Conservation (phyloP, 2,329 filamentous ascomycete species). For the Penicillium sp. region DNA sequence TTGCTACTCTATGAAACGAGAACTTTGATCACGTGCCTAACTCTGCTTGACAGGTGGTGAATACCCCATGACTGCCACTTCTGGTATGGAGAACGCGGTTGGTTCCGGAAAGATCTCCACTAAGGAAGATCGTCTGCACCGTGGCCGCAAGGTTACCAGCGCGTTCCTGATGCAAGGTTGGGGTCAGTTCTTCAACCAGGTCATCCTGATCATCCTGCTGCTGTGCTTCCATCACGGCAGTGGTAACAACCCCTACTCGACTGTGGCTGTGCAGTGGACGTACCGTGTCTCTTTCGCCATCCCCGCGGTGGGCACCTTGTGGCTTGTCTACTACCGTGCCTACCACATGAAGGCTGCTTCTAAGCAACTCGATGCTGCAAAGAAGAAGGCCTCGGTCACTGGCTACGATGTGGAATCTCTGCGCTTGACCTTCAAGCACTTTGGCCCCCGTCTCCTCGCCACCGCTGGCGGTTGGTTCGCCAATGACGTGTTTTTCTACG, state of each 20-base stretch:
- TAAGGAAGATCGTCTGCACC: conserved; percentile 86
- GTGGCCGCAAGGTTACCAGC: conserved; percentile 89
- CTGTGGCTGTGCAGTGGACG: conserved; percentile 74
- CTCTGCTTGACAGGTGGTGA: conserved; percentile 66
- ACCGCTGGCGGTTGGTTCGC: conserved; percentile 88
- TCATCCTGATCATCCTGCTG: conserved; percentile 76
- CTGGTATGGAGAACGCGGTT: conserved; percentile 86
- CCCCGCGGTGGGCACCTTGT: conserved; percentile 81
- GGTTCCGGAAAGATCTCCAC: conserved; percentile 83
- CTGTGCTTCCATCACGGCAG: conserved; percentile 80
- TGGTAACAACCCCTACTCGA: conserved; percentile 70
- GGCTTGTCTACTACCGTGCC: conserved; percentile 92
- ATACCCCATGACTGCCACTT: conserved; percentile 94
- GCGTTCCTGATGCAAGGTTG: conserved; percentile 98
- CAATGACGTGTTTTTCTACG: conserved; percentile 99
- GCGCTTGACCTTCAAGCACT: conserved; percentile 70
- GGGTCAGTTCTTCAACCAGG: conserved; percentile 94
- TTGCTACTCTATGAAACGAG: neutral
- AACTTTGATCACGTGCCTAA: neutral
- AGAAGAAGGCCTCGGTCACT: conserved; percentile 80
- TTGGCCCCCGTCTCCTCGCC: conserved; percentile 77
- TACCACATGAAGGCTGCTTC: conserved; percentile 90
- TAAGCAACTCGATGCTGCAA: conserved; percentile 72
- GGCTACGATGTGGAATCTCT: conserved; percentile 88
- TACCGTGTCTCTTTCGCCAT: conserved; percentile 91